Base-by-base conservation (phyloP, 2,329 filamentous ascomycete genomes). In the Mycocentrospora acerina region DNA sequence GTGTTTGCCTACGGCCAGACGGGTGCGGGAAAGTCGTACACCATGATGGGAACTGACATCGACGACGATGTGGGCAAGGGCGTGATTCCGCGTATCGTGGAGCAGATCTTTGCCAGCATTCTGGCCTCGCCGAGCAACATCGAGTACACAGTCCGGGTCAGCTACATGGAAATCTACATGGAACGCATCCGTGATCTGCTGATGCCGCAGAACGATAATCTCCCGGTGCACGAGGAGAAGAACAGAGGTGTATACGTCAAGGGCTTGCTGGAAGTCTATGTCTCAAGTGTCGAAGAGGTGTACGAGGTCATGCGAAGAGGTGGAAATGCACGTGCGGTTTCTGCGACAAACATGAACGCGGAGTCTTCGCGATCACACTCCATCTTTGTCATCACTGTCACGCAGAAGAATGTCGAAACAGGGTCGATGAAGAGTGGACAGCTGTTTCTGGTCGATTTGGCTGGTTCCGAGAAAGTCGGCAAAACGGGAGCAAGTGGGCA, bases 151-250 rank as follows among this genome's bases (percentile, higher is more conserved):
- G 91, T 98, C 36, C 83, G 90, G 40, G 91, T 97, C 63, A 95
- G 90, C 70, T 97, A 97, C 71, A 96, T 98, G 90, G 93, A 98
- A 71, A 97, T 98, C 51, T 98, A 98, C 76, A 98, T 97, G 93
- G 93, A 98, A 74, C 83, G 87, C 56, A 97, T 98, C 67, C 83
- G 91, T 60, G 93, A 98, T 81, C 72, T 98, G 60, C 75, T 98
- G 49, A 83, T 86, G 16, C 93, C 93, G 9, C 86, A 90, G 44
- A 95, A 97, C 70, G 91, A 96, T 73, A 97, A 97, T 64, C 75
- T 98, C 35, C 90, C 91, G 0, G 85, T 97, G n/a, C 93, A 97
- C 71, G 93, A 98, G 63, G 93, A 97, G 71, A 95, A 96, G 78
- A 93, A 86, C 64, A 80, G 88, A 44, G 93, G 93, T 37, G 91